Conservation (phyloP, 2,329 filamentous ascomycete species). For the Metarhizium guizhouense region DNA sequence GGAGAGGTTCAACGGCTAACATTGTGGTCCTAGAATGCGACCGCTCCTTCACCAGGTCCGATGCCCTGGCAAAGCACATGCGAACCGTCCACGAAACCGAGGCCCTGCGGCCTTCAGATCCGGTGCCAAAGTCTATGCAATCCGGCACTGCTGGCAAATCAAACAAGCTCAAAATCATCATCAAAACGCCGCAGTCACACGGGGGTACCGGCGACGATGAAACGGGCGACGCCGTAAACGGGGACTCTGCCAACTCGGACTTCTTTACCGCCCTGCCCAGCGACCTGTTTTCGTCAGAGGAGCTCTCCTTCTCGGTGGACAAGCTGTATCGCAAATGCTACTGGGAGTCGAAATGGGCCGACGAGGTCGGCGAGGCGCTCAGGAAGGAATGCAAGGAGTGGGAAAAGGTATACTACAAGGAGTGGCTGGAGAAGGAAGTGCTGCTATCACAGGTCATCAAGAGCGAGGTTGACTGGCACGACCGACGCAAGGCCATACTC, state of each 20-base stretch:
- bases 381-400: constrained; percentile 55
- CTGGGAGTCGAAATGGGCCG: constrained; percentile 64
- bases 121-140: constrained; percentile 62
- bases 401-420: constrained; percentile 58
- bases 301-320: constrained; percentile 50
- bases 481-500: constrained; percentile 46
- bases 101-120: constrained; percentile 71
- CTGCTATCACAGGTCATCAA: constrained; percentile 64
- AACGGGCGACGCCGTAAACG: constrained; percentile 43
- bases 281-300: constrained; percentile 56
- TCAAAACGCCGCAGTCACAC: constrained; percentile 52
- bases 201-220: constrained; percentile 46
- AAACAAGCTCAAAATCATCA: constrained; percentile 52
- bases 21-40: constrained; percentile 66
- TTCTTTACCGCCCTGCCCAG: constrained; percentile 45
- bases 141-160: constrained; percentile 33
- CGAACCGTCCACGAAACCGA: constrained; percentile 97
- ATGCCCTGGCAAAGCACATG: constrained; percentile 96
- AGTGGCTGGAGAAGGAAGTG: constrained; percentile 75
- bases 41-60: constrained; percentile 88
- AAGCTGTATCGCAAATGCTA: constrained; percentile 60
- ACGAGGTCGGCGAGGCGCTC: constrained; percentile 55
- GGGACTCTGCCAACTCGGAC: constrained; percentile 49
- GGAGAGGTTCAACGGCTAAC: background rate
- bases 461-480: constrained; percentile 57